Evolutionary conservation across 768 basidiomycete species (phyloP).

Genomic region (Mycena polygramma): DNA sequence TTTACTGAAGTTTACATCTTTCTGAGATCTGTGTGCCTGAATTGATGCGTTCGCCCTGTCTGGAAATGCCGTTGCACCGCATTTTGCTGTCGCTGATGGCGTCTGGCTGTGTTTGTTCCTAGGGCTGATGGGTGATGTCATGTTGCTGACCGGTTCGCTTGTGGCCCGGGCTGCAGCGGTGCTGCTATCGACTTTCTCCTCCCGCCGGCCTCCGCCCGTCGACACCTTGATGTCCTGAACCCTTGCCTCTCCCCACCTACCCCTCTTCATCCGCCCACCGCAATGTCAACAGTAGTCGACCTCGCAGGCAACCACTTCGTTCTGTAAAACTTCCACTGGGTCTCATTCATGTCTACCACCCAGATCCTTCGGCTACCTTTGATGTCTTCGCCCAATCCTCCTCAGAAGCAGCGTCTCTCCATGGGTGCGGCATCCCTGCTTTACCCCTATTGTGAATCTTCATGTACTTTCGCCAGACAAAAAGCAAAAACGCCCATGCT

Average conservation of each 20-base stretch:
- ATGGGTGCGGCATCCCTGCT: conserved; percentile 48
- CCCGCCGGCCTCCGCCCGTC: not conserved
- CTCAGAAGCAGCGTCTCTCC: conserved; percentile 55
- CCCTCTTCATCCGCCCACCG: not conserved
- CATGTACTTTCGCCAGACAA: conserved; percentile 49
- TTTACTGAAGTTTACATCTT: too few relatives aligned
- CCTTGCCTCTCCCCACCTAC: not conserved
- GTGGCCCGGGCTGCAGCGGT: too few relatives aligned
- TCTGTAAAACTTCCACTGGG: not conserved
- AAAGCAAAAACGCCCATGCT: conserved; percentile 72
- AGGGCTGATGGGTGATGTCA: too few relatives aligned
- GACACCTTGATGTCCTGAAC: conserved; percentile 14
- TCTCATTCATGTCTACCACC: not conserved
- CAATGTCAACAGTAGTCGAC: conserved; percentile 1
- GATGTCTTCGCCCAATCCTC: conserved; percentile 41
- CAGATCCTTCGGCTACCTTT: conserved; percentile 21
- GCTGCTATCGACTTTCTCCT: too few relatives aligned
- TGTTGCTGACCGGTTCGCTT: too few relatives aligned
- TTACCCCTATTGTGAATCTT: conserved; percentile 5
- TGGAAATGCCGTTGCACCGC: not conserved
- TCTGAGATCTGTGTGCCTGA: too few relatives aligned
- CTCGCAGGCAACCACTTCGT: conserved; percentile 2
- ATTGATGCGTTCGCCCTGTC: not conserved
- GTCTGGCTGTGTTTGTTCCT: too few relatives aligned
- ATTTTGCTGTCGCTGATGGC: too few relatives aligned